Conservation (phyloP, 177 flowering plant genomes). For the Telopea speciosissima region DNA sequence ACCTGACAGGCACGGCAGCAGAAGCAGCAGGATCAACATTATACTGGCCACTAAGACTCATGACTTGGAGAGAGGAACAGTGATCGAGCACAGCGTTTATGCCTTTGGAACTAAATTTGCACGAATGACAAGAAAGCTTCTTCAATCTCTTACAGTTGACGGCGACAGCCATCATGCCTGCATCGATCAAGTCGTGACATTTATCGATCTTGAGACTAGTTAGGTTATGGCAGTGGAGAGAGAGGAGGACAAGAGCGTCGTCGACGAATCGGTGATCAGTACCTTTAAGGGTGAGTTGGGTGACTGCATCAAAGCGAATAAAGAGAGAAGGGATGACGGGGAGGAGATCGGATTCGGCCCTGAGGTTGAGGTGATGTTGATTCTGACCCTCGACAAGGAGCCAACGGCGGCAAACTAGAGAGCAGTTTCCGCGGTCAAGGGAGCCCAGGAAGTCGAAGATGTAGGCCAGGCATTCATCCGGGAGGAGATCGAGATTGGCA, state of each 20-base stretch:
- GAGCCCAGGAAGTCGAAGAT: too few species aligned
- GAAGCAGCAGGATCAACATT: slow-evolving; percentile 30
- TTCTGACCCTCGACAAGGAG: slow-evolving; percentile 70
- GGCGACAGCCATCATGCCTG: slow-evolving; percentile 63
- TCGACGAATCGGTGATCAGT: slow-evolving; percentile 66
- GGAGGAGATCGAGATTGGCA: too few species aligned
- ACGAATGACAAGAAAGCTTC: slow-evolving; percentile 81
- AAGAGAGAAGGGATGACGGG: slow-evolving; percentile 38
- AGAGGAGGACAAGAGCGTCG: slow-evolving; percentile 51
- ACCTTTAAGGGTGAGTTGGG: slow-evolving; percentile 68
- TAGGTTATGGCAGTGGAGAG: slow-evolving; percentile 54
- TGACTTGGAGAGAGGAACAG: slow-evolving; percentile 58
- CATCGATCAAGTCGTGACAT: slow-evolving; percentile 66
- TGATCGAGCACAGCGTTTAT: slow-evolving; percentile 70
- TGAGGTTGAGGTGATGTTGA: slow-evolving; percentile 68
- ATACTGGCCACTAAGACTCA: slow-evolving; percentile 65
- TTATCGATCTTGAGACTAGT: slow-evolving; percentile 75
- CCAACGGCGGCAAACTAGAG: slow-evolving; percentile 80
- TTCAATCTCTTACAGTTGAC: slow-evolving; percentile 55
- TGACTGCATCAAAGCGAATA: slow-evolving; percentile 63
- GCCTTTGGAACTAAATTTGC: slow-evolving; percentile 71
- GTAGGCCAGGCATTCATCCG: too few species aligned
- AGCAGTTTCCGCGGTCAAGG: slow-evolving; percentile 60
- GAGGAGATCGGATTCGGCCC: slow-evolving; percentile 42
- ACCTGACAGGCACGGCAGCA: slow-evolving; percentile 43